phyloP scores from a whole-genome alignment of 2,329 filamentous ascomycete genomes.

The Exophiala alcalophila region DNA sequence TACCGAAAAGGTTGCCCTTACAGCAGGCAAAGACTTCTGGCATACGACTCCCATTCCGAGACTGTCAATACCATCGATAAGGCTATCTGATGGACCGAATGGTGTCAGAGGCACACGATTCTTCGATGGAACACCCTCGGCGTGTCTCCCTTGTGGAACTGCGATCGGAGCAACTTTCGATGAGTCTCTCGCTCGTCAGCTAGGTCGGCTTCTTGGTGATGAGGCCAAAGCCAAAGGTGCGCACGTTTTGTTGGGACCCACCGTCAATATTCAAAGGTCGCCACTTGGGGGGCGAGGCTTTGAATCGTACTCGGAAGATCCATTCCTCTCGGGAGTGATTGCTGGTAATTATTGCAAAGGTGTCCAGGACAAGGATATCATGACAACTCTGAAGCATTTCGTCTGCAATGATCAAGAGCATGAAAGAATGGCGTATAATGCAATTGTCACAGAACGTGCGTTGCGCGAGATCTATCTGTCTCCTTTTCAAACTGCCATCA shows the following conservation, averaged over 20 bases:
- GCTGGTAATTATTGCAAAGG: slow-evolving; percentile 69
- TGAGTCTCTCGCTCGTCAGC: slow-evolving; percentile 61
- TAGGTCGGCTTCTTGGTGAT: slow-evolving; percentile 67
- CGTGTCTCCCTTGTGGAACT: slow-evolving; percentile 65
- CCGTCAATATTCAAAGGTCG: slow-evolving; percentile 75
- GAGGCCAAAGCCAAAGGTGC: slow-evolving; percentile 74
- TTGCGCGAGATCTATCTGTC: slow-evolving; percentile 62
- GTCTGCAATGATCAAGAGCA: slow-evolving; percentile 47
- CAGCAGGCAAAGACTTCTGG: slow-evolving; percentile 62
- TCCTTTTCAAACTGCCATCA: slow-evolving; percentile 60
- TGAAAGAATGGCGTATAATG: slow-evolving; percentile 40
- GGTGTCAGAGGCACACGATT: slow-evolving; percentile 65
- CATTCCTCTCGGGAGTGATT: slow-evolving; percentile 68
- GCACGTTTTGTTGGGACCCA: slow-evolving; percentile 69
- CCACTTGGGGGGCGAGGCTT: slow-evolving; percentile 81
- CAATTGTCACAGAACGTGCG: slow-evolving; percentile 48
- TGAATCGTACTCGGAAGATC: slow-evolving; percentile 81
- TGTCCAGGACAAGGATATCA: slow-evolving; percentile 67
- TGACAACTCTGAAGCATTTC: slow-evolving; percentile 69
- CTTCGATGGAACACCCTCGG: slow-evolving; percentile 61
- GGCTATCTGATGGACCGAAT: slow-evolving; percentile 67
- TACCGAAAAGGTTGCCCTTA: slow-evolving; percentile 12
- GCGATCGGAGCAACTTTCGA: slow-evolving; percentile 78
- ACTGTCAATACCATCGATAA: slow-evolving; percentile 62
- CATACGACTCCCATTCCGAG: slow-evolving; percentile 61